Evolutionary conservation across 305 asterid genomes (phyloP).

Genomic region (Vinca major): DNA sequence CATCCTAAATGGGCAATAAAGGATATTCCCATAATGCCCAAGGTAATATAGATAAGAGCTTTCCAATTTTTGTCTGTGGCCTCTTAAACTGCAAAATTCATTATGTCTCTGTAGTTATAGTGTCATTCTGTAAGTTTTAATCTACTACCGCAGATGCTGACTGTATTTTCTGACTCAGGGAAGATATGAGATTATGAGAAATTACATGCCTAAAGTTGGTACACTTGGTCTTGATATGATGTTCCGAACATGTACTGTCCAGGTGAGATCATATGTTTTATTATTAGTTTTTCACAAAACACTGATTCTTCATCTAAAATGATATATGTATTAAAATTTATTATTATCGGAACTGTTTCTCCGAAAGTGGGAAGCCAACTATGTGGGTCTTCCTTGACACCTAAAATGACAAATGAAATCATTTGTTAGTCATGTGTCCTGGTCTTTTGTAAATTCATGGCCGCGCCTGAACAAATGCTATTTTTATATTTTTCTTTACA

Average conservation of each 20-base stretch:
- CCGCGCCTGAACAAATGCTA: background rate
- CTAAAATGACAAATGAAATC: background rate
- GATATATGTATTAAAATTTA: too few relatives aligned
- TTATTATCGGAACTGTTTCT: too few relatives aligned
- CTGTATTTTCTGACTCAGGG: conserved; percentile 51
- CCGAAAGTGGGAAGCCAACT: too few relatives aligned
- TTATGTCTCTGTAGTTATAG: background rate
- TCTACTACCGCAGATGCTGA: conserved; percentile 29
- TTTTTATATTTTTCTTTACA: conserved; percentile 23
- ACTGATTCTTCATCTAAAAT: background rate
- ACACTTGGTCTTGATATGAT: conserved; percentile 92
- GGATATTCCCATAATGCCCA: conserved; percentile 91
- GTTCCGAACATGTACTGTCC: conserved; percentile 91
- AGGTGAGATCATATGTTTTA: conserved; percentile 39
- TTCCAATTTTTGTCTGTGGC: background rate
- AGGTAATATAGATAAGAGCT: conserved; percentile 34
- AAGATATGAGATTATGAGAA: conserved; percentile 76
- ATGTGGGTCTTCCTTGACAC: too few relatives aligned
- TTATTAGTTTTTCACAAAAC: conserved; percentile 1
- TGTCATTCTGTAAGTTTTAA: conserved; percentile 9
- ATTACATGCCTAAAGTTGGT: conserved; percentile 97
- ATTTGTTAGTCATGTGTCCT: background rate
- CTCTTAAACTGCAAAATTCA: background rate
- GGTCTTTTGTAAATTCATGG: background rate
- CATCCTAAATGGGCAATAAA: conserved; percentile 88